Percentiles rank a stretch among this genome's conserved stretches.
phyloP scores from a whole-genome alignment of 2,329 filamentous ascomycete species.

The Curvularia eragrostidis region DNA sequence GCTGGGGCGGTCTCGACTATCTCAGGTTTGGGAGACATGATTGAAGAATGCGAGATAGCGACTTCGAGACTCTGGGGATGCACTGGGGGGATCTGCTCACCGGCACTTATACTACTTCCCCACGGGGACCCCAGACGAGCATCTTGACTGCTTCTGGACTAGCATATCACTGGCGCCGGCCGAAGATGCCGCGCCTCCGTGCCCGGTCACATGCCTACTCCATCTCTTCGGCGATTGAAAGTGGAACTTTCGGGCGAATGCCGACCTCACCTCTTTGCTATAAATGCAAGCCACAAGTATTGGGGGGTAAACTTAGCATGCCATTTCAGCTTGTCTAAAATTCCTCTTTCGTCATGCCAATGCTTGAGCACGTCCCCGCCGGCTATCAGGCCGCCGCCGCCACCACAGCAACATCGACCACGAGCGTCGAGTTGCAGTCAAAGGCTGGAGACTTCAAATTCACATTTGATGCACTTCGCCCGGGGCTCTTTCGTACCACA shows the following conservation, averaged over 20 bases:
- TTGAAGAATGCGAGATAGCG: conserved; percentile 5
- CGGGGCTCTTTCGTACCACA: conserved; percentile 71
- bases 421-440: conserved; percentile 54
- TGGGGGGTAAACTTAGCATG: not conserved
- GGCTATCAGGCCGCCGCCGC: conserved; percentile 38
- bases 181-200: conserved; percentile 20
- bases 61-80: not conserved
- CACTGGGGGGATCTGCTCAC: conserved; percentile 20
- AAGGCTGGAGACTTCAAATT: conserved; percentile 60
- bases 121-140: conserved; percentile 36
- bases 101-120: conserved; percentile 26
- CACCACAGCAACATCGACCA: conserved; percentile 25
- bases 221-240: not conserved
- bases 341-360: conserved; percentile 52
- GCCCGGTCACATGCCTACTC: not conserved
- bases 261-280: conserved; percentile 5
- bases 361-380: conserved; percentile 55
- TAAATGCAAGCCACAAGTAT: conserved; percentile 5
- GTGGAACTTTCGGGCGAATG: conserved; percentile 7
- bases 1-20: conserved; percentile 1
- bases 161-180: not conserved
- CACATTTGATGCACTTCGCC: conserved; percentile 66
- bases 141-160: conserved; percentile 15
- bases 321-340: not conserved
- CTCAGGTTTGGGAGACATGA: conserved; percentile 28